Base-by-base conservation (phyloP, 805 yeast genomes). In the Brettanomyces sp. region DNA sequence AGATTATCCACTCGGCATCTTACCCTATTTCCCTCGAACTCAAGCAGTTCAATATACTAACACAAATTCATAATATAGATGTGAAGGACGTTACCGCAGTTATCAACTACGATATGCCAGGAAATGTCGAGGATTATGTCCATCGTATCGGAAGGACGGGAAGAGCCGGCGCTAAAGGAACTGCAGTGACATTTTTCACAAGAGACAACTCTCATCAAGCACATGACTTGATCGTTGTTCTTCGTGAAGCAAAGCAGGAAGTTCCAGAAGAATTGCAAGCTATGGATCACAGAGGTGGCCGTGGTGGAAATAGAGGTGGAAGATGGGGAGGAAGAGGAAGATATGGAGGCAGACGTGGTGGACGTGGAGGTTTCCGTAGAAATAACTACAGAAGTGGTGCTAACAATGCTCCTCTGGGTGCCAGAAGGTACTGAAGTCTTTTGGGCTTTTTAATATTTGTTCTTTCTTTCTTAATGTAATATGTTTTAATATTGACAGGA, bases 131-230 rank as follows among this genome's bases (percentile, higher is more conserved):
- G 76, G 98, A 93, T 73, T 91, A 91, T 67, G 97, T 91, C 52
- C 99, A 91, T 69, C 82, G 99, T 74, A 93, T 91, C 63, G 99
- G 99, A 69, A 90, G 97, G 80, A 90, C 99, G 54, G 99, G 99
- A 67, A 88, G 99, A 79, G 99, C 97, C 56, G 98, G 98, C 67
- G 82, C 89, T 52, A 75, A 76, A 52, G 99, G 99, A 77, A 90
- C 93, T 51, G 97, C 99, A 46, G 79, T 89, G 55, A 87, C 98
- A 7, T 80, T 91, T 67, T 93, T 93, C 78, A 88, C 97, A 49
- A 85, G 80, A 53, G 90, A 75, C 54, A 87, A 89, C 74, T 73
- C 87, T 57, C 80, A 84, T 70, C 78, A 89, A 68, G 97, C 98
- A 56, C 85, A 86, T 59, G 93, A 88, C 60, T 77, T 93, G 63